Evolutionary conservation across 208 protist genomes (phyloP).

Genomic region (Entamoeba histolytica): DNA sequence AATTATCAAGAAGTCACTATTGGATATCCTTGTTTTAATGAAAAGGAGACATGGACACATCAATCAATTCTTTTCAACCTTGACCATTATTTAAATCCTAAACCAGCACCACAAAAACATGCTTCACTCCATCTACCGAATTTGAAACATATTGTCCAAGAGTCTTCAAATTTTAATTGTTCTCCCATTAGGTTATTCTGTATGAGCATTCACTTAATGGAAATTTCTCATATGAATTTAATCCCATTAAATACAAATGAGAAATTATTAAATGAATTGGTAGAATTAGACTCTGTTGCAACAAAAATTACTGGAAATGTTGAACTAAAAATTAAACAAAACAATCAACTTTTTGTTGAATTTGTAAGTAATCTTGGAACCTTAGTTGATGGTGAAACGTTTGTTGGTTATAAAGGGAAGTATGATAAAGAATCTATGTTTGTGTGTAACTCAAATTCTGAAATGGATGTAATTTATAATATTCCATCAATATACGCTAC

Average conservation of each 20-base stretch:
- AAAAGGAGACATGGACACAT: neutral
- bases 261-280: neutral
- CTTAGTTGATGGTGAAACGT: neutral
- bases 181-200: neutral
- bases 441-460: neutral
- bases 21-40: neutral
- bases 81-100: neutral
- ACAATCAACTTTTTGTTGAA: neutral
- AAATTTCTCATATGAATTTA: neutral
- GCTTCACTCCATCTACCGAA: neutral
- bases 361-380: neutral
- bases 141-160: neutral
- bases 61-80: neutral
- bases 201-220: neutral
- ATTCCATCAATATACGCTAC: neutral
- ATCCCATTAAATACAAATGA: neutral
- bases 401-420: neutral
- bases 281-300: neutral
- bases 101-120: neutral
- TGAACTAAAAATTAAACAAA: neutral
- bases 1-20: neutral
- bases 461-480: neutral
- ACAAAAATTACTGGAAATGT: neutral
- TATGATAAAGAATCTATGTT: neutral
- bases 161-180: neutral